Conservation (phyloP, 2,329 filamentous ascomycete genomes). For the Setomelanomma holmii region DNA sequence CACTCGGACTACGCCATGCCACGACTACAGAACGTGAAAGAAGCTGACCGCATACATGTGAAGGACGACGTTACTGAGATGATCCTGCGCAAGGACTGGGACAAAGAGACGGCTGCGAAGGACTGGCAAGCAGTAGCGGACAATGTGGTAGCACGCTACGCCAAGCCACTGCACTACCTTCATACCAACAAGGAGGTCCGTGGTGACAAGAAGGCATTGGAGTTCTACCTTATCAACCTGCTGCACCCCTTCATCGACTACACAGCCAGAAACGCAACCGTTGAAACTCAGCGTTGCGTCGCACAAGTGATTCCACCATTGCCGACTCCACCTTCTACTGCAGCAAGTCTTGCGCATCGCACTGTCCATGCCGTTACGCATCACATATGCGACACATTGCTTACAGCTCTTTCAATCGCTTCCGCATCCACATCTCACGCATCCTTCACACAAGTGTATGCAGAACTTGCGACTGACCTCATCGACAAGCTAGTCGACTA, state of each 20-base stretch:
- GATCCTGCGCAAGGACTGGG: conserved; percentile 41
- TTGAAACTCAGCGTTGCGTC: conserved; percentile 57
- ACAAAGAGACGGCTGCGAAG: conserved; percentile 3
- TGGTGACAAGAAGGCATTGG: conserved; percentile 25
- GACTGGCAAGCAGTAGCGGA: conserved; percentile 75
- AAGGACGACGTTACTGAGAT: conserved; percentile 56
- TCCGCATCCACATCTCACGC: neutral
- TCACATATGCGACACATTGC: conserved; percentile 45
- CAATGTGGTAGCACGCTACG: conserved; percentile 69
- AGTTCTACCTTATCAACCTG: conserved; percentile 32
- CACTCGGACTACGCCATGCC: conserved; percentile 42
- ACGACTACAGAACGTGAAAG: conserved; percentile 47
- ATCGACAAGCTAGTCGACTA: conserved; percentile 56
- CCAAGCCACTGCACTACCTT: conserved; percentile 58
- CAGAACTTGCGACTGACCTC: conserved; percentile 33
- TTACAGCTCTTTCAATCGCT: conserved; percentile 27
- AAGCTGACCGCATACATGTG: conserved; percentile 46
- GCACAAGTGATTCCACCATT: conserved; percentile 49
- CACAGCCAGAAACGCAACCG: conserved; percentile 42
- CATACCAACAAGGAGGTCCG: conserved; percentile 20
- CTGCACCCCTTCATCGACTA: conserved; percentile 51
- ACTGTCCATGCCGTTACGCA: conserved; percentile 39
- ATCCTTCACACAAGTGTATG: neutral
- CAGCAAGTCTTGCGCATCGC: conserved; percentile 35
- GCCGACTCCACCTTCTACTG: conserved; percentile 16